These are phyloP conservation scores for Rhodamnia argentea DNA, from an alignment of 345 rosid genomes.

Conservation along the genomic window DNA sequence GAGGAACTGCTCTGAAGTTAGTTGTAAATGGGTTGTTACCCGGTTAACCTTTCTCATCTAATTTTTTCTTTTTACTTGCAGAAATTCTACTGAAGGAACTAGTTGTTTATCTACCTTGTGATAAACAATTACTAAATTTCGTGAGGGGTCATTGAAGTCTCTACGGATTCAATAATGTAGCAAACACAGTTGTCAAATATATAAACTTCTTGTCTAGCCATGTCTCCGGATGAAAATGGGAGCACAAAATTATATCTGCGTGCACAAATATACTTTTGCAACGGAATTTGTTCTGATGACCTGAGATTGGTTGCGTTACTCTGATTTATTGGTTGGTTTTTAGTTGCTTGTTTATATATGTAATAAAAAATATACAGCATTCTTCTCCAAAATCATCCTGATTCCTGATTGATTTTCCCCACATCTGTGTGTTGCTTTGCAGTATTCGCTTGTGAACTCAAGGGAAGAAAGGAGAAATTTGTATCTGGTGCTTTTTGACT, in stretches of 20 bases:
- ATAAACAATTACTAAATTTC: neutral
- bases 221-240: neutral
- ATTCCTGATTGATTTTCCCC: neutral
- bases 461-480: conserved; percentile 89
- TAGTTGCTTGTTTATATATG: neutral
- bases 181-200: neutral
- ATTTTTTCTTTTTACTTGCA: neutral
- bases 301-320: neutral
- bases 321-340: neutral
- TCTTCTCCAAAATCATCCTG: neutral
- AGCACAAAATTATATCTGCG: neutral
- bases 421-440: conserved; percentile 15
- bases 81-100: neutral
- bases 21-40: neutral
- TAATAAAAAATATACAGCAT: neutral
- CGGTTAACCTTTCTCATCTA: neutral
- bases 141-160: neutral
- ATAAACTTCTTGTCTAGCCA: neutral
- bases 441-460: conserved; percentile 83
- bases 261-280: neutral
- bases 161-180: neutral
- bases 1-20: neutral
- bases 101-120: neutral
- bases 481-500: conserved; percentile 80
- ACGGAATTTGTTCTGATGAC: neutral